phyloP scores from a whole-genome alignment of 371 early-diverging fungal species.

The Parasitella parasitica region DNA sequence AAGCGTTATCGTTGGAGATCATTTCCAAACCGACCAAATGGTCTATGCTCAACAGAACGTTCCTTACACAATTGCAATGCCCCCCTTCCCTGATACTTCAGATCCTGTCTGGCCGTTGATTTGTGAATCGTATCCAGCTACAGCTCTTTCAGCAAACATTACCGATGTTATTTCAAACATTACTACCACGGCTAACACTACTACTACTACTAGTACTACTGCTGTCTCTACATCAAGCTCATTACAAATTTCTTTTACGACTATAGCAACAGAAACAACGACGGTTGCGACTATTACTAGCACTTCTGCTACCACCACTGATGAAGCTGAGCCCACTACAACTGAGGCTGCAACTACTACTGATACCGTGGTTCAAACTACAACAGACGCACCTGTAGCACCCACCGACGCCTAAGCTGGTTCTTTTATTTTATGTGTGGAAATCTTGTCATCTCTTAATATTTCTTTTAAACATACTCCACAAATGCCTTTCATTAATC shows the following conservation, averaged over 20 bases:
- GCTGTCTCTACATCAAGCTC: neutral
- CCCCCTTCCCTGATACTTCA: constrained; percentile 7
- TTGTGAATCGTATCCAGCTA: neutral
- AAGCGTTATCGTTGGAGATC: constrained; percentile 23
- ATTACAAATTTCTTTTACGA: no score
- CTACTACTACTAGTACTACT: constrained; percentile 8
- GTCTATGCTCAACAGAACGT: constrained; percentile 33
- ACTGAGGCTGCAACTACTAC: neutral
- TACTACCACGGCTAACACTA: constrained; percentile 4
- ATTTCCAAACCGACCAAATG: constrained; percentile 23
- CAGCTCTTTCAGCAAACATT: neutral
- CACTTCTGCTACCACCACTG: neutral
- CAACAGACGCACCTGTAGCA: neutral
- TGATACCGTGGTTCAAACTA: neutral
- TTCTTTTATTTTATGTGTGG: no score
- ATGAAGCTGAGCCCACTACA: neutral
- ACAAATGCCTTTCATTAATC: no score
- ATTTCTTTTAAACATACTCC: no score
- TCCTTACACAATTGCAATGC: constrained; percentile 12
- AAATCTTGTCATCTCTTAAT: no score
- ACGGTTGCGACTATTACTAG: no score
- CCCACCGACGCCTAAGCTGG: neutral
- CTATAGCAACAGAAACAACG: no score
- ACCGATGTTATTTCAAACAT: neutral
- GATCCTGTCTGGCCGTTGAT: neutral